Evolutionary conservation across 495 filamentous ascomycete species (phyloP), one percentile per base, ranked within the genome.

Genomic region (Tuber brumale): DNA sequence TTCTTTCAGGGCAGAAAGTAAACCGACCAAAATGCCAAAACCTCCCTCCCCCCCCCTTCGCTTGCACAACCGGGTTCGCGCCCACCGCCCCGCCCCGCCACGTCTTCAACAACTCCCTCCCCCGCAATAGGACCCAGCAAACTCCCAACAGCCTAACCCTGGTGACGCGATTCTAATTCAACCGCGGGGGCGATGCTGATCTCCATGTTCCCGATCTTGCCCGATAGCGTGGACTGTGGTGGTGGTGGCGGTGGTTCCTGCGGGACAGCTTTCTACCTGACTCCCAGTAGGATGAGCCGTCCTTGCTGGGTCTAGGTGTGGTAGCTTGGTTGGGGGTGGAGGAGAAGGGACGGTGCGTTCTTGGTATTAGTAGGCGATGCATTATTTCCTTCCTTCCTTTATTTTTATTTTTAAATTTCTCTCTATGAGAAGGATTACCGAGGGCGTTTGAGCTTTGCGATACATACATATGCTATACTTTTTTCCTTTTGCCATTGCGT

Each of bases 21-120:
- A n/a, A 75, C 57, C 18, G 18, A 76, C 71, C 75, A 74, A 74
- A 66, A 41, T 39, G 41, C 51, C 41, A 70, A 10, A 18, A 45
- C 42, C 8, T 70, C 57, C 10, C 14, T 42, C 19, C 51, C 69
- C 23, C 43, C 43, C 35, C 71, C 35, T 39, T 23, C 43, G 44
- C 35, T 10, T 70, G 72, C 35, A 44, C 61, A 39, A 69, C n/a
- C 8, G 12, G 41, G 69, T 39, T 46, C n/a, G 35, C 74, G 18
- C 45, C 18, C 37, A 39, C 71, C n/a, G 71, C 39, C 37, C 44
- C 70, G 8, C 37, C 75, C 39, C 46, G 23, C 57, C 42, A 75
- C 4, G 44, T 75, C 14, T 21, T 27, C 23, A 75, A 31, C 39
- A 75, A 43, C 69, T 75, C 72, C 43, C 23, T 12, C 23, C 12